A percentile compares a stretch with the other conserved stretches of the same genome.
Evolutionary conservation across 2,329 filamentous ascomycete genomes (phyloP).

Genomic region (Exophiala spinifera): DNA sequence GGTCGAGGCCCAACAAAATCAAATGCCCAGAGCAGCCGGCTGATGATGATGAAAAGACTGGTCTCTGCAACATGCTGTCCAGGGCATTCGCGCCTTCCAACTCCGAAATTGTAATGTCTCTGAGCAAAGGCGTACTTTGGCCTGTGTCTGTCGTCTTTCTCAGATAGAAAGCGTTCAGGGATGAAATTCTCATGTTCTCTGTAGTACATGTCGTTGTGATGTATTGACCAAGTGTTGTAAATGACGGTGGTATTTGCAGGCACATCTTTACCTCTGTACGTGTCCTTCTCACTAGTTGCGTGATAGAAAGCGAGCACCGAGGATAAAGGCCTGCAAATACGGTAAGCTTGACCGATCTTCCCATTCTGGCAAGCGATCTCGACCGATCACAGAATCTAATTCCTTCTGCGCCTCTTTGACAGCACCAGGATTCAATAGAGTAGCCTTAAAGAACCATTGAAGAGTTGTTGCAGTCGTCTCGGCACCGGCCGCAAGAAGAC

Average conservation of each 20-base stretch:
- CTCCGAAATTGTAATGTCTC: too few species aligned
- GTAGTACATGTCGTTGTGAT: constrained; percentile 29
- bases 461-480: constrained; percentile 46
- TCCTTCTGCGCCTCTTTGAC: constrained; percentile 46
- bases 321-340: too few species aligned
- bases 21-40: too few species aligned
- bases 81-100: too few species aligned
- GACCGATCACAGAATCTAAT: constrained; percentile 51
- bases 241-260: not conserved
- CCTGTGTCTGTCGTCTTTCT: too few species aligned
- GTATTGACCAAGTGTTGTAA: constrained; percentile 32
- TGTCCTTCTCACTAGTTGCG: too few species aligned
- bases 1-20: too few species aligned
- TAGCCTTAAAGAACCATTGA: constrained; percentile 46
- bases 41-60: too few species aligned
- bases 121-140: too few species aligned
- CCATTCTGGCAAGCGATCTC: constrained; percentile 45
- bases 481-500: too few species aligned
- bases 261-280: not conserved
- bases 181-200: constrained; percentile 31
- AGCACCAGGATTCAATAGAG: constrained; percentile 48
- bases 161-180: constrained; percentile 33
- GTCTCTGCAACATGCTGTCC: too few species aligned
- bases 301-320: too few species aligned
- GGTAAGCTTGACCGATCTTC: constrained; percentile 36